A percentile compares a stretch with the other conserved stretches of the same genome.
Conservation (phyloP, 2,329 filamentous ascomycete species). For the Metarhizium rileyi region DNA sequence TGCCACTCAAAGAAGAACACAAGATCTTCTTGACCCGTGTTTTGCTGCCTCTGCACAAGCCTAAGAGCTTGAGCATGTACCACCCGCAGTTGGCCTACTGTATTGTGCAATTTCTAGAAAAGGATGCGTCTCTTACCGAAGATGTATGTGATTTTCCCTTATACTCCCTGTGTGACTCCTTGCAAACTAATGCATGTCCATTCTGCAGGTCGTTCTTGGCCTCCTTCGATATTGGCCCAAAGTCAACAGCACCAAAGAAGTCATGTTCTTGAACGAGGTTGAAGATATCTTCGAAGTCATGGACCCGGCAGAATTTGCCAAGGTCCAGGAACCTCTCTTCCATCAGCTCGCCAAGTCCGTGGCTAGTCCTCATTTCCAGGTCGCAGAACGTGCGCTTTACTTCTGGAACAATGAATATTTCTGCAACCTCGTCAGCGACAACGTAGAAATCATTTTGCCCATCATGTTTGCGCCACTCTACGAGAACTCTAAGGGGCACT, state of each 20-base stretch:
- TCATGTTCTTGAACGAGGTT: conserved; percentile 99
- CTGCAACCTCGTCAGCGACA: conserved; percentile 97
- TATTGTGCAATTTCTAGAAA: conserved; percentile 97
- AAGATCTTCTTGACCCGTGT: conserved; percentile 95
- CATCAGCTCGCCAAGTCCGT: conserved; percentile 97
- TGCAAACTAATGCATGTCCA: neutral
- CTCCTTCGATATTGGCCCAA: conserved; percentile 97
- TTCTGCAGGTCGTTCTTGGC: conserved; percentile 74
- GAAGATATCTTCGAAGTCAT: conserved; percentile 99
- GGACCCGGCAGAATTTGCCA: conserved; percentile 96
- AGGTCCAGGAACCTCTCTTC: conserved; percentile 96
- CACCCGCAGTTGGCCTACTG: conserved; percentile 97
- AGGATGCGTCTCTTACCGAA: conserved; percentile 93
- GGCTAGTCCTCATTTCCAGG: conserved; percentile 96
- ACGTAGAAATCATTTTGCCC: conserved; percentile 93
- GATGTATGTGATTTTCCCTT: conserved; percentile 49
- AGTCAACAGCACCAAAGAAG: conserved; percentile 98
- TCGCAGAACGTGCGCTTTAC: conserved; percentile 92
- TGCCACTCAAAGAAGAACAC: conserved; percentile 96
- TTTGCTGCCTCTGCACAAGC: conserved; percentile 89
- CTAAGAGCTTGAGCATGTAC: conserved; percentile 99
- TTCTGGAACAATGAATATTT: conserved; percentile 99
- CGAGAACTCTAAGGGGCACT: conserved; percentile 98
- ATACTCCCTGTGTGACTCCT: neutral
- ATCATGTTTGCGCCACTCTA: conserved; percentile 99